Base-by-base conservation (phyloP, 768 basidiomycete genomes). In the Rossbeevera mucosa region DNA sequence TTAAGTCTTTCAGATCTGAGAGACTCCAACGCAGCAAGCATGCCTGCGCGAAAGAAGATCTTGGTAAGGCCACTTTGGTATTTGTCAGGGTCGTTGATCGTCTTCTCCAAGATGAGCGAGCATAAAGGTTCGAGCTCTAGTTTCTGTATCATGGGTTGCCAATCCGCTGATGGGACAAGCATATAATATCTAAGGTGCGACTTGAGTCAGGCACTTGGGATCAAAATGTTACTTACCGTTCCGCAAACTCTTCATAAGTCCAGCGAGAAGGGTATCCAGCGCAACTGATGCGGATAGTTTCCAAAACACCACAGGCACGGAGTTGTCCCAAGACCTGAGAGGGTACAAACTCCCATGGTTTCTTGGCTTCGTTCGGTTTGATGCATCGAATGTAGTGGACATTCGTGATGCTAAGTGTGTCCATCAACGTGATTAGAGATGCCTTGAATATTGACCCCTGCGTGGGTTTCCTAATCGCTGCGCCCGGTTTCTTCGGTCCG, bases 371-470 rank as follows among this genome's bases (percentile, higher is more conserved):
- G 67, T 99, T 99, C 2, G 96, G 96, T 70, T 99, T 99, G 76
- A 99, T 98, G 70, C 96, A 99, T 44, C 96, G 85, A 64, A 99
- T 99, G 66, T 99, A 99, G 66, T 99, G 96, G 0, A 97, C 96
- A 63, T 99, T 97, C 12, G 96, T 99, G 53, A 91, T 87, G 62
- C 91, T 88, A 58, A 99, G 86, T 0, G 96, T 99, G 31, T 96
- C 94, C 95, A 99, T 99, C 41, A 99, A 76, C 44, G 83, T 87
- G 66, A 90, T 87, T 48, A 99, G 74, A 0, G 94, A 97, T 2
- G 88, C 83, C 68, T 99, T 99, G 80, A 99, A 99, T 67, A 99
- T 99, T 6, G 91, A 94, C 22, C 95, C 96, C 58, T 98, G 88
- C 0, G 96, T 99, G 1, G 94, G 96, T 67, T 99, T 99, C 71